Conservation (phyloP, 2,329 filamentous ascomycete genomes). For the Amylocarpus encephaloides region DNA sequence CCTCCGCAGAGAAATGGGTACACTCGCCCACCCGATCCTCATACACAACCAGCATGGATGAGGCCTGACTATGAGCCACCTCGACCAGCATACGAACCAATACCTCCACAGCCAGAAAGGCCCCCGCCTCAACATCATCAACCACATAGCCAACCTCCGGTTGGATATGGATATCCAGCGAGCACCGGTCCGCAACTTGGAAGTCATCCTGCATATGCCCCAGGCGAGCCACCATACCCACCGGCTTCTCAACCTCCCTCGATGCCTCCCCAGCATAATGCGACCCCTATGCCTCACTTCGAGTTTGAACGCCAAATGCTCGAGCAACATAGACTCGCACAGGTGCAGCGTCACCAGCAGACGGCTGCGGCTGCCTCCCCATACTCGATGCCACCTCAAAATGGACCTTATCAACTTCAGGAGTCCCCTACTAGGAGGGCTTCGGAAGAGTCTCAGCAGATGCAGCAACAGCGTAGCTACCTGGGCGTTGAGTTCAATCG, state of each 20-base stretch:
- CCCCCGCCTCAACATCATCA: constrained; percentile 9
- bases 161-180: constrained; percentile 25
- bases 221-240: constrained; percentile 23
- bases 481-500: constrained; percentile 75
- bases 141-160: constrained; percentile 4
- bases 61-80: constrained; percentile 24
- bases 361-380: constrained; percentile 31
- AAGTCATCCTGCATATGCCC: constrained; percentile 23
- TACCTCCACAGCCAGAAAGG: constrained; percentile 7
- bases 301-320: constrained; percentile 15
- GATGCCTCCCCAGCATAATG: constrained; percentile 30
- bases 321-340: constrained; percentile 30
- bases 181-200: constrained; percentile 23
- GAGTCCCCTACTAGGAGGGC: constrained; percentile 39
- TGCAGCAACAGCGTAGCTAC: constrained; percentile 55
- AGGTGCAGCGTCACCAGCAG: constrained; percentile 34
- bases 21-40: constrained; percentile 24
- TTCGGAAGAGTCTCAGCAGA: constrained; percentile 47
- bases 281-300: constrained; percentile 29
- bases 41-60: constrained; percentile 27
- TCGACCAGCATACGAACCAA: constrained; percentile 15
- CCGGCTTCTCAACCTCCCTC: constrained; percentile 34
- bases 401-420: constrained; percentile 38
- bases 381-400: constrained; percentile 35
- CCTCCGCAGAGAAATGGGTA: constrained; percentile 22